Conservation (phyloP, 805 yeast genomes). For the Metschnikowia lachancei region DNA sequence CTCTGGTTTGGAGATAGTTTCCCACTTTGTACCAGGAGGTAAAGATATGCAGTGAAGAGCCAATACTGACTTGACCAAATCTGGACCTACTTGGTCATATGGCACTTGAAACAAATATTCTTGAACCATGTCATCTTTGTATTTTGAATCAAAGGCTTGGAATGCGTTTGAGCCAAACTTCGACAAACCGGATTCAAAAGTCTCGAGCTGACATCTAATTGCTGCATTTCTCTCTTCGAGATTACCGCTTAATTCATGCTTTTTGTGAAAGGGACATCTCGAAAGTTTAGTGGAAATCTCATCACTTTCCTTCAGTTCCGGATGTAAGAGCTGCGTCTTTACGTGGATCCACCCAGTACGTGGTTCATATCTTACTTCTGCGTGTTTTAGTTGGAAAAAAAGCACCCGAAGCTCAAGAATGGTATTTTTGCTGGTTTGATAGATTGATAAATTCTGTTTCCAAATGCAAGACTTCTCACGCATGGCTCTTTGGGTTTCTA, state of each 20-base stretch:
- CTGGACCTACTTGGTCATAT: not conserved
- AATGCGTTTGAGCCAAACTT: not conserved
- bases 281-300: not conserved
- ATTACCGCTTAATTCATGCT: too few relatives aligned
- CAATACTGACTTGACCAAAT: not conserved
- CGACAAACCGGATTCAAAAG: not conserved
- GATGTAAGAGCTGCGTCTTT: not conserved
- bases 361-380: conserved; percentile 2
- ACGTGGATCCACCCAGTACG: conserved; percentile 8
- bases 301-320: not conserved
- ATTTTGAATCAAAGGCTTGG: not conserved
- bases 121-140: not conserved
- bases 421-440: not conserved
- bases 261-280: too few relatives aligned
- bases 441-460: not conserved
- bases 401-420: not conserved
- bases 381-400: conserved; percentile 1
- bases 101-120: not conserved
- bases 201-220: not conserved
- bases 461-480: too few relatives aligned
- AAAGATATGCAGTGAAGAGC: not conserved
- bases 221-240: not conserved
- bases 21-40: not conserved
- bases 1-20: not conserved
- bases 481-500: too few relatives aligned